Conservation (phyloP, 768 basidiomycete genomes). For the Russula sp. region DNA sequence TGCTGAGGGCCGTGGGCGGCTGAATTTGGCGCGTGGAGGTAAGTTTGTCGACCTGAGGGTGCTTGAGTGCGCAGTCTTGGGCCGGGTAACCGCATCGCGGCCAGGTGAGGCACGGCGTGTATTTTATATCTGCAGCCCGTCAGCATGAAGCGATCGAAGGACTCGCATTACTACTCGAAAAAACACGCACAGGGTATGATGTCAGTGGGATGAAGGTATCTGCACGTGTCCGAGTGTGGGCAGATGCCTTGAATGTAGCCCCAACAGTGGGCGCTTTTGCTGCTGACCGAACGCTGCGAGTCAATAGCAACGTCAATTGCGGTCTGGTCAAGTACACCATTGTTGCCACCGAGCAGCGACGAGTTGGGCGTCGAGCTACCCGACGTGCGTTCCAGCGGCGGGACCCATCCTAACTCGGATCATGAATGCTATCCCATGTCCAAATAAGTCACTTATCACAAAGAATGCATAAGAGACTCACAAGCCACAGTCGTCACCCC, state of each 20-base stretch:
- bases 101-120: slow-evolving; percentile 20
- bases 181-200: slow-evolving; percentile 10
- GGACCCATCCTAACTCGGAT: slow-evolving; percentile 15
- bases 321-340: background rate
- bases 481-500: slow-evolving; percentile 22
- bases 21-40: background rate
- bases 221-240: slow-evolving; percentile 6
- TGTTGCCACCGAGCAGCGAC: background rate
- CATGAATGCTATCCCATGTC: slow-evolving; percentile 14
- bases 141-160: background rate
- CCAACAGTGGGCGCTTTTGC: slow-evolving; percentile 23
- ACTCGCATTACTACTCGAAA: no score
- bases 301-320: background rate
- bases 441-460: background rate
- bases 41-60: slow-evolving; percentile 15
- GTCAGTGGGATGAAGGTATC: slow-evolving; percentile 8
- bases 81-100: slow-evolving; percentile 19
- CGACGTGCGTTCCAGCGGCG: slow-evolving; percentile 2
- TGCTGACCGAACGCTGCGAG: background rate
- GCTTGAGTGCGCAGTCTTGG: slow-evolving; percentile 11
- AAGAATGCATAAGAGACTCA: background rate
- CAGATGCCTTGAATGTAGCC: slow-evolving; percentile 18
- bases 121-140: slow-evolving; percentile 10
- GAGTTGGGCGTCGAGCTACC: slow-evolving; percentile 21
- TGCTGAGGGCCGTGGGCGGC: no score